Evolutionary conservation across 176 grass and related monocot genomes (phyloP).

Genomic region (Triticum aestivum): IWGSC_CS_RefSeq_v2.1 NC_057800.1:733367229-733367728

Average conservation of each 20-base stretch:
- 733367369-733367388: background rate
- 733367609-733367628: background rate
- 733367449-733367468: no score
- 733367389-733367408: background rate
- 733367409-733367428: no score
- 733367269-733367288: background rate
- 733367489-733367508: no score
- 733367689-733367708: no score
- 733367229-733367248: background rate
- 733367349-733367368: background rate
- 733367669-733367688: background rate
- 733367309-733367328: constrained; percentile 3
- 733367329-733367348: constrained; percentile 20
- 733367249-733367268: background rate
- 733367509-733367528: background rate
- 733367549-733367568: background rate
- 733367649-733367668: background rate
- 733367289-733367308: background rate
- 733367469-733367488: no score
- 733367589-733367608: background rate
- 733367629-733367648: background rate
- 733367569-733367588: background rate
- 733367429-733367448: no score
- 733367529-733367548: background rate
- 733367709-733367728: background rate